Base-by-base conservation (phyloP, 805 yeast species). In the Candida insectorum region DNA sequence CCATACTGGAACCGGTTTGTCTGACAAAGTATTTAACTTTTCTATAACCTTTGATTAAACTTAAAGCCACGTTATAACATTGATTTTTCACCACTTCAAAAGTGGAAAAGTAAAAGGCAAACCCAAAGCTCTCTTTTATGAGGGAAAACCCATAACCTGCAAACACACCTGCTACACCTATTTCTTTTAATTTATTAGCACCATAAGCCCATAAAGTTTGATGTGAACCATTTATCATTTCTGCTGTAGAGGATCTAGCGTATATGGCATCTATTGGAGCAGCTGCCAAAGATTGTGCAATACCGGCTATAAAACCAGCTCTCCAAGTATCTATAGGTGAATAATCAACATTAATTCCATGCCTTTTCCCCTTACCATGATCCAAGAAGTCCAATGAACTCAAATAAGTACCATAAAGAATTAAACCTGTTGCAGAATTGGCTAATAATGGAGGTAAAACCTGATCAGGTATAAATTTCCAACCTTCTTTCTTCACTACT, bases 191-290 rank as follows among this genome's bases (percentile, higher is more conserved):
- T 49, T 86, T 86, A 31, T 69, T 68, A 17, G 71, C 53, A 0
- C 91, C 88, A 56, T 86, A 91, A 16, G 60, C 60, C 94, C 96
- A 86, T 36, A 89, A 55, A 37, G 82, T 82, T 37, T 74, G 74
- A 56, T 84, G 80, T 20, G 71, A 49, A 5, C 87, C 84, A 33
- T 73, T 71, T 11, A 86, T 58, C 33, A 89, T 60, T 44, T 87
- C 95, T 8, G 82, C 75, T 4, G 86, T 81, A 2, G 79, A 71
- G 43, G 89, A 85, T 44, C 97, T 69, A 2, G 95, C 77, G 50
- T 82, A 84, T 3, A 91, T 77, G 6, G 97, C 96, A 58, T 91
- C 97, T 4, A 91, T 69, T 0, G 97, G 97, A 2, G 96, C 91
- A 2, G 96, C 95, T 0, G 86, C 89, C 12, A 86, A 60, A n/a